Evolutionary conservation across 768 basidiomycete genomes (phyloP), one percentile per base, ranked within the genome.

Genomic region (Tulasnella calospora): DNA sequence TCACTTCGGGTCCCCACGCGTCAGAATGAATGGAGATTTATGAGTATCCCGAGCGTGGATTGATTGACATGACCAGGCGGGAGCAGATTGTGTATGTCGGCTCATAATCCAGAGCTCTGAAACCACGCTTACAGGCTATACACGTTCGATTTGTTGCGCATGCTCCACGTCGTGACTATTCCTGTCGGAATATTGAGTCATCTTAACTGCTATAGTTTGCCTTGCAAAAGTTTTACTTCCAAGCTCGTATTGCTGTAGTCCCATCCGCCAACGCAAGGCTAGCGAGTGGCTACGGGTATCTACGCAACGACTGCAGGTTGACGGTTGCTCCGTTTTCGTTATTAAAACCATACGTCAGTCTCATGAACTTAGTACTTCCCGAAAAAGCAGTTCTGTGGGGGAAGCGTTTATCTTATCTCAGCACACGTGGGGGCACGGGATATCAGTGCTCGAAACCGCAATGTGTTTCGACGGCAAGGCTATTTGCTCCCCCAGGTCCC

Each of bases 381-480:
- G 61, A 67, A 67, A 67, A 33, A 67, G 61, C 27, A 67, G 61
- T 67, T 8, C 55, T 67, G 61, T 67, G 61, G 61, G 61, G 61
- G 33, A 30, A 27, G 0, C 12, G 27, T 67, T 44, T 67, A 67
- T 67, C 61, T 67, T 67, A 67, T 67, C 55, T 57, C 12, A 19
- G 61, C 27, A 33, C 61, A 35, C 33, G 61, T 67, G 61, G 12
- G 12, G 4, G 30, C 27, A 13, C 46, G 15, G 19, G 2, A 3
- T 21, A 61, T 61, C 23, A 61, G 23, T 7, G 1, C 57, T 44
- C 44, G 44, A 44, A 51, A 51, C 27, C 13, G 61, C 61, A 67
- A 67, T 67, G 61, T 67, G 61, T 67, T 67, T 67, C 61, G 61
- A 27, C 61, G 61, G 30, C 61, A 27, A 67, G 61, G 61, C 61